These are phyloP conservation scores for Amaranthus palmeri DNA, from an alignment of 148 eudicot species.

Conservation along the genomic window DNA sequence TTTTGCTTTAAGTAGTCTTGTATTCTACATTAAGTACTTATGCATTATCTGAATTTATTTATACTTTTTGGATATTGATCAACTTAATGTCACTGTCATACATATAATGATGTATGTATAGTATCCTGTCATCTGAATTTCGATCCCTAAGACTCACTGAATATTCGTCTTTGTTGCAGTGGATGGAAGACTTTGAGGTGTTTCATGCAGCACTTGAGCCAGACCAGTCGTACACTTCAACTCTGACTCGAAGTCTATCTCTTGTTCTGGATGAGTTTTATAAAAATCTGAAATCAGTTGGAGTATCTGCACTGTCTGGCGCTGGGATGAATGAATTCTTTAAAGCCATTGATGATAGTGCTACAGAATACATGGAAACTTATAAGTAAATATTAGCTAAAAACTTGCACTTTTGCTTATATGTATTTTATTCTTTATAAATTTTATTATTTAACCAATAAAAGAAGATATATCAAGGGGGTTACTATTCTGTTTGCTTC, in stretches of 20 bases:
- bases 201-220: conserved; percentile 81
- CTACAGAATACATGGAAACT: conserved; percentile 31
- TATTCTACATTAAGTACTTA: no score
- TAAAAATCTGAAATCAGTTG: conserved; percentile 66
- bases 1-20: no score
- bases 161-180: conserved; percentile 38
- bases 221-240: conserved; percentile 68
- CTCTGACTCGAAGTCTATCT: conserved; percentile 72
- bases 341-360: conserved; percentile 66
- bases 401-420: background rate
- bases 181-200: conserved; percentile 91
- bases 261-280: conserved; percentile 86
- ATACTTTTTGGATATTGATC: no score
- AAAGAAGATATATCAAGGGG: no score
- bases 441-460: no score
- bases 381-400: conserved; percentile 31
- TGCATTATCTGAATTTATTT: no score
- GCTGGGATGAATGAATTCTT: conserved; percentile 83
- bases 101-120: background rate
- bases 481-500: no score
- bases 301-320: conserved; percentile 87
- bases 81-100: no score
- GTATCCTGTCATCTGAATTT: background rate
- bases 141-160: background rate
- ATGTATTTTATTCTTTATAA: background rate